These are phyloP conservation scores for Phytophthora melonis DNA, from an alignment of 352 stramenopile genomes.

Conservation along the genomic window DNA sequence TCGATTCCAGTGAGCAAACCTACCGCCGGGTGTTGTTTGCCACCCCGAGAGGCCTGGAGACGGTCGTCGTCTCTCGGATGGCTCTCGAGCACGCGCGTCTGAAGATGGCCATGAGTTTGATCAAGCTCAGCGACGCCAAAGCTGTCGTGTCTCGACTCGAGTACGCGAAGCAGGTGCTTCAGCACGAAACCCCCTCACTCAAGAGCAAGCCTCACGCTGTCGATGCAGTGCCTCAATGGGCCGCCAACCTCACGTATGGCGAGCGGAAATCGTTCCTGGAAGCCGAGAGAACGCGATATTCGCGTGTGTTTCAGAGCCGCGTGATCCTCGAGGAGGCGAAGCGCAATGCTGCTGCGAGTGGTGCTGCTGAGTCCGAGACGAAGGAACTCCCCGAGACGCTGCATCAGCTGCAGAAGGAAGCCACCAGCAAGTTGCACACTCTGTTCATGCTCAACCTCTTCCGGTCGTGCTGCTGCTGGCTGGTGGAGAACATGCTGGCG, in stretches of 20 bases:
- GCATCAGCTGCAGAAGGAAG: constrained; percentile 46
- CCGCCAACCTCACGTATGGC: constrained; percentile 16
- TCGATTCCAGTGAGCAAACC: constrained; percentile 34
- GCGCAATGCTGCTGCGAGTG: neutral
- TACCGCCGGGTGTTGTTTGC: constrained; percentile 46
- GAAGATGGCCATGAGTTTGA: constrained; percentile 37
- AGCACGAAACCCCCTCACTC: neutral
- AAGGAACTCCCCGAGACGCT: constrained; percentile 23
- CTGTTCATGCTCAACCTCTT: constrained; percentile 73
- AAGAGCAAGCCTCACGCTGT: neutral
- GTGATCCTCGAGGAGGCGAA: constrained; percentile 22
- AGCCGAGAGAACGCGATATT: constrained; percentile 25
- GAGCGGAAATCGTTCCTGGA: constrained; percentile 31
- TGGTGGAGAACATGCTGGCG: constrained; percentile 60
- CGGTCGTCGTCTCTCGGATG: constrained; percentile 46
- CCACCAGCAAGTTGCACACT: constrained; percentile 44
- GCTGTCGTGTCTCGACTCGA: constrained; percentile 28
- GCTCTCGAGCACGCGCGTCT: constrained; percentile 47
- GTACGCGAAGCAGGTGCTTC: constrained; percentile 23
- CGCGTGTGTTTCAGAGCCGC: constrained; percentile 31
- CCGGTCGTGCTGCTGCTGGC: constrained; percentile 67
- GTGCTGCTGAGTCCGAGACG: neutral
- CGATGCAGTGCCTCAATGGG: neutral
- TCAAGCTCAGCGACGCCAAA: constrained; percentile 51
- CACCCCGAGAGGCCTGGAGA: constrained; percentile 15